phyloP scores from a whole-genome alignment of 2,329 filamentous ascomycete genomes.

The Penicillium corylophilum region DNA sequence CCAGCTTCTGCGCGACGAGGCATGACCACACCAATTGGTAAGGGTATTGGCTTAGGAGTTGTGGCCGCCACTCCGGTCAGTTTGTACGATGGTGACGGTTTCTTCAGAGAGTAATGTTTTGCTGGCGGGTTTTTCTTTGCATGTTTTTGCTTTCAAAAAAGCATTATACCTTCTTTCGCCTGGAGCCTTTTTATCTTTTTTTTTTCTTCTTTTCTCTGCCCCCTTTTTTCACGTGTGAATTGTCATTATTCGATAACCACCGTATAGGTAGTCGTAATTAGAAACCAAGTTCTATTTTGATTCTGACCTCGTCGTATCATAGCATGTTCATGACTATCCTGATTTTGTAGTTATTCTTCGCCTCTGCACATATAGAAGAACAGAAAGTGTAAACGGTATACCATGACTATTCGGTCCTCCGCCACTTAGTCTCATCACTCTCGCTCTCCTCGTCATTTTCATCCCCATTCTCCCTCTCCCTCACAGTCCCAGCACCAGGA shows the following conservation, averaged over 20 bases:
- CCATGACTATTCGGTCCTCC: conserved; percentile 43
- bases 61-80: conserved; percentile 44
- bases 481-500: conserved; percentile 65
- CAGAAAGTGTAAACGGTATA: background rate
- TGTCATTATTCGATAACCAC: conserved; percentile 8
- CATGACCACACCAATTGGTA: conserved; percentile 29
- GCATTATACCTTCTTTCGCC: conserved; percentile 18
- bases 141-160: conserved; percentile 13
- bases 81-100: conserved; percentile 46
- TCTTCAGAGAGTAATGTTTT: conserved; percentile 35
- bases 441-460: conserved; percentile 41
- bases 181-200: conserved; percentile 5
- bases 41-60: conserved; percentile 29
- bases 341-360: background rate
- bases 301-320: background rate
- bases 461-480: conserved; percentile 59
- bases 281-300: conserved; percentile 6
- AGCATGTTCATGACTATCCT: background rate
- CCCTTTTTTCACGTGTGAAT: conserved; percentile 2
- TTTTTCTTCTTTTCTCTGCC: background rate
- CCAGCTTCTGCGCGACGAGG: conserved; percentile 19
- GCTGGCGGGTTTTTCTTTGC: conserved; percentile 1
- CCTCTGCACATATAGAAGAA: background rate
- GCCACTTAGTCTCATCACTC: conserved; percentile 54
- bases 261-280: conserved; percentile 22